Conservation (phyloP, 257 asterid species). For the Solanum sejunctum region DNA sequence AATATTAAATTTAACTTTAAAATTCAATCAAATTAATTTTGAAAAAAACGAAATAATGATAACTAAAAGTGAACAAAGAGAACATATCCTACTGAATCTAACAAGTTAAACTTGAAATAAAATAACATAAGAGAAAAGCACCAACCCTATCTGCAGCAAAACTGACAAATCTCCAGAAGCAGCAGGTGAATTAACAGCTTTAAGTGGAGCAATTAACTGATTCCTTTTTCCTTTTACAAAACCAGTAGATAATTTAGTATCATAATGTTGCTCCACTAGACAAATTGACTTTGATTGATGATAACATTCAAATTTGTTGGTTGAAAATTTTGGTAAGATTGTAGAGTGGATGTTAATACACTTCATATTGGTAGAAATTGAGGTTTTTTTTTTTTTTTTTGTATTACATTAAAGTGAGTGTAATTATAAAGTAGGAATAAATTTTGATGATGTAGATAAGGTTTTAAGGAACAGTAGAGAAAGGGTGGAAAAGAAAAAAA, state of each 20-base stretch:
- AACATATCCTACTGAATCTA: not conserved
- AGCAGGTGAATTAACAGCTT: slow-evolving; percentile 5
- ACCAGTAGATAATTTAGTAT: not conserved
- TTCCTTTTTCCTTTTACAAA: not conserved
- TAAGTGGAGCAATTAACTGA: not conserved
- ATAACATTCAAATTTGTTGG: not conserved
- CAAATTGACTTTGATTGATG: not conserved
- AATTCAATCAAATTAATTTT: no score
- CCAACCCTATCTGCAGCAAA: slow-evolving; percentile 34
- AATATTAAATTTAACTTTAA: no score
- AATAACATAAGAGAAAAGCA: not conserved
- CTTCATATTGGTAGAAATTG: not conserved
- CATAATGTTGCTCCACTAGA: not conserved
- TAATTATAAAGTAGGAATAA: not conserved
- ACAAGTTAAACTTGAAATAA: not conserved
- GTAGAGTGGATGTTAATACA: not conserved
- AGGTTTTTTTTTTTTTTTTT: not conserved
- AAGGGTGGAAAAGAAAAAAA: not conserved
- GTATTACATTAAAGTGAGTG: not conserved
- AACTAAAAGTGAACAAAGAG: no score
- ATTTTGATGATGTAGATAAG: not conserved
- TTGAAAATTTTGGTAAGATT: not conserved
- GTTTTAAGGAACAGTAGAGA: not conserved
- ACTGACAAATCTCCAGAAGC: slow-evolving; percentile 23
- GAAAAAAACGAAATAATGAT: no score